Conservation (phyloP, 2,329 filamentous ascomycete genomes). For the Thyridium curvatum region DNA sequence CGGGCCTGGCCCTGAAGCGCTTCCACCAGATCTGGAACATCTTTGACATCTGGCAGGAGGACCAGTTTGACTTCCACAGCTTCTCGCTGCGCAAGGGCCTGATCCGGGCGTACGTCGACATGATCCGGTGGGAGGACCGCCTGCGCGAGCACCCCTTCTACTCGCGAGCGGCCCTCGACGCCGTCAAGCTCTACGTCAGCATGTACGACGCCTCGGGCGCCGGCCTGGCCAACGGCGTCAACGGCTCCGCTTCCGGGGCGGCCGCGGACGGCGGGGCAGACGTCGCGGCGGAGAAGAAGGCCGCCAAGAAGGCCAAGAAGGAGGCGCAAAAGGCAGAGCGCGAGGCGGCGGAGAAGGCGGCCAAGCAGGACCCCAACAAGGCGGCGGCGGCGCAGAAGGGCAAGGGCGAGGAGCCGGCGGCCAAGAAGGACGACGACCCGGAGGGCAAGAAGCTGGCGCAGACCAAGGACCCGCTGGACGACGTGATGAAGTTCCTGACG, state of each 20-base stretch:
- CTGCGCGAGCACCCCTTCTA: constrained; percentile 92
- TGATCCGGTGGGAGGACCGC: constrained; percentile 93
- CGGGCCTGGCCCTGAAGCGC: constrained; percentile 83
- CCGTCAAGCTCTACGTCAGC: constrained; percentile 72
- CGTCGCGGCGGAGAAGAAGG: constrained; percentile 67
- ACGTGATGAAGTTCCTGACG: constrained; percentile 79
- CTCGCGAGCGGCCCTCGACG: constrained; percentile 73
- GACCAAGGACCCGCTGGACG: constrained; percentile 75
- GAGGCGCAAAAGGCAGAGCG: constrained; percentile 62
- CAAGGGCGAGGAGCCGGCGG: constrained; percentile 53
- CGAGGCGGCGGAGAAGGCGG: constrained; percentile 70
- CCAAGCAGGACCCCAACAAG: constrained; percentile 81
- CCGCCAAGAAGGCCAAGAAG: constrained; percentile 79
- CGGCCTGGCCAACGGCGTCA: constrained; percentile 47
- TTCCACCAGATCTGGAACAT: constrained; percentile 86
- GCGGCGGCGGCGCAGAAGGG: constrained; percentile 53
- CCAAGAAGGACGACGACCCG: constrained; percentile 89
- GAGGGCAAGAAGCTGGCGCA: constrained; percentile 72
- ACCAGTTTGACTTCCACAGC: constrained; percentile 97
- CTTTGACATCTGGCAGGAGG: constrained; percentile 96
- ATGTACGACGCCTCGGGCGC: constrained; percentile 70
- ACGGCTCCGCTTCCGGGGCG: constrained; percentile 49
- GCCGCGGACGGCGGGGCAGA: constrained; percentile 35
- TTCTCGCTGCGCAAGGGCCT: constrained; percentile 97
- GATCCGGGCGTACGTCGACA: constrained; percentile 89